These are phyloP conservation scores for Prunus fruticosa DNA, from an alignment of 306 rosid species.

Conservation along the genomic window DNA sequence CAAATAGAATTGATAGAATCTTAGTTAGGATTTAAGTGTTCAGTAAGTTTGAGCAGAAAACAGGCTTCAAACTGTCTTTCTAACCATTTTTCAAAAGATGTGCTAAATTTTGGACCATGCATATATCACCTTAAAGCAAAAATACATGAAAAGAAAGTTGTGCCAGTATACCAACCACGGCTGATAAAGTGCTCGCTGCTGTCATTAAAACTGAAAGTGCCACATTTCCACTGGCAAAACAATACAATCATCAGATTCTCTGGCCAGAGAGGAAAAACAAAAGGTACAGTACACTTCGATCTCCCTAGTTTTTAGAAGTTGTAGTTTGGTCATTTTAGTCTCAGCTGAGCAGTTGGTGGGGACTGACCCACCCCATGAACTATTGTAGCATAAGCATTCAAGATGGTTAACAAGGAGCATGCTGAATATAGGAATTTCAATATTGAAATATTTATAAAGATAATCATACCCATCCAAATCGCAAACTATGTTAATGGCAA, in stretches of 20 bases:
- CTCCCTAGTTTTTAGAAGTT: not conserved
- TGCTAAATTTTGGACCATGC: not conserved
- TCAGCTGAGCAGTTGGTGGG: not conserved
- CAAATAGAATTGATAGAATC: not conserved
- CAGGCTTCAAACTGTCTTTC: not conserved
- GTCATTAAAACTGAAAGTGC: constrained; percentile 92
- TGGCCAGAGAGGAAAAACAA: not conserved
- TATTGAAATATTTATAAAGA: not conserved
- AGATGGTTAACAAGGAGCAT: not conserved
- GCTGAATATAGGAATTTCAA: not conserved
- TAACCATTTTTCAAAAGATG: not conserved
- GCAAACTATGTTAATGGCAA: not conserved
- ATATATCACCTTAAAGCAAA: constrained; percentile 1
- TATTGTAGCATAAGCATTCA: not conserved
- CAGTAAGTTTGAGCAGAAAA: not conserved
- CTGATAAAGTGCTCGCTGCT: constrained; percentile 73
- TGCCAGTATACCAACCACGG: constrained; percentile 59
- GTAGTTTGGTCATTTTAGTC: not conserved
- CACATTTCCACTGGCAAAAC: constrained; percentile 71
- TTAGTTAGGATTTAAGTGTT: not conserved
- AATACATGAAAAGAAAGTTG: constrained; percentile 12
- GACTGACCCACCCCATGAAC: not conserved
- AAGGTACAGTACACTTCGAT: not conserved
- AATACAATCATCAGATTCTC: constrained; percentile 26
- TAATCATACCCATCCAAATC: not conserved